Evolutionary conservation across 352 stramenopile genomes (phyloP), one percentile per base, ranked within the genome.

Genomic region (Pythium inflatum): DNA sequence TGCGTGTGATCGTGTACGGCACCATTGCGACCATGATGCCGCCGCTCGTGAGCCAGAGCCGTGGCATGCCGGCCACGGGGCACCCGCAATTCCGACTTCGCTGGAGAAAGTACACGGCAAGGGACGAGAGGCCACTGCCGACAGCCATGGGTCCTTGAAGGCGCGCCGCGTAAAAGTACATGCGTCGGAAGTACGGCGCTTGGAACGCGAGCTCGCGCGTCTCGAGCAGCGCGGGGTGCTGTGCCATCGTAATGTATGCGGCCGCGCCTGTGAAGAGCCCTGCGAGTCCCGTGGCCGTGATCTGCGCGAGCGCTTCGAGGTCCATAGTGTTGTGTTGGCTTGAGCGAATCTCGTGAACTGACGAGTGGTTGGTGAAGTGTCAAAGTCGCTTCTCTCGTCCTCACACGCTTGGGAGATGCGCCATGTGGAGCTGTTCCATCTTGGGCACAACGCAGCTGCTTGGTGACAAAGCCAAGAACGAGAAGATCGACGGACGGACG

Each of bases 111-210:
- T 78, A 79, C 33, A 89, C 84, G 0, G 75, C 63, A 30, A 90
- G 31, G 2, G 86, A 77, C 55, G 80, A 81, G 43, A 86, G 20
- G 0, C 84, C 82, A 43, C 82, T 91, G 28, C 80, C 74, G 27
- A 90, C 28, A 14, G 81, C 80, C 65, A 91, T 57, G 11, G 86
- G 83, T 0, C 74, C 86, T 43, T 92, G 81, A 69, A 92, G 79
- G 3, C 82, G 81, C 22, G 83, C 78, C 0, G 86, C 86, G 66
- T 89, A 83, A 57, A 87, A 90, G 75, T 93, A 91, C 82, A 93
- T 91, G 53, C 82, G 79, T 8, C 82, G 76, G 71, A 93, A 93
- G 73, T 90, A 93, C 1, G 84, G 79, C 8, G 81, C 84, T 48
- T 92, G 86, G 67, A 92, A 89, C 5, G 66, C 68, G 27, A 87